A percentile compares a stretch with the other conserved stretches of the same genome.
These are phyloP conservation scores for Elaeagnus macrophylla DNA, from an alignment of 306 rosid genomes.

Conservation along the genomic window DNA sequence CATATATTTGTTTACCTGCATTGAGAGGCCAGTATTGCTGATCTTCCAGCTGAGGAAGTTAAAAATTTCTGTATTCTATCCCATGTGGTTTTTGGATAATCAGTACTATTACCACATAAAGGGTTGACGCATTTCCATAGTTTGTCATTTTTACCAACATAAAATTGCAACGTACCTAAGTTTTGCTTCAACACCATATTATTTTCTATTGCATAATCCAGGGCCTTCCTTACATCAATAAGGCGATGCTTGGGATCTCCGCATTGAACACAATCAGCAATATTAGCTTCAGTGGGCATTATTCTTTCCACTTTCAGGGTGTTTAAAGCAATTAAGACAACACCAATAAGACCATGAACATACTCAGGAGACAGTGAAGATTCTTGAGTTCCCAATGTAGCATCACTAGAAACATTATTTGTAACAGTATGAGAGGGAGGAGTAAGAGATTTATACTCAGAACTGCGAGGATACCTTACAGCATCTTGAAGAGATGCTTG, in stretches of 20 bases:
- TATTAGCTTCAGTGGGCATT: constrained; percentile 61
- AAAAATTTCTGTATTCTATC: constrained; percentile 42
- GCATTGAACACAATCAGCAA: constrained; percentile 50
- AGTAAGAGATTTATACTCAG: constrained; percentile 27
- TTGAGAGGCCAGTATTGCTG: constrained; percentile 43
- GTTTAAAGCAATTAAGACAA: constrained; percentile 48
- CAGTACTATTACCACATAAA: constrained; percentile 34
- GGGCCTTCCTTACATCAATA: constrained; percentile 56
- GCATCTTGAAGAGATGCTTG: constrained; percentile 33
- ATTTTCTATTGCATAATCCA: constrained; percentile 52
- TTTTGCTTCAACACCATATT: constrained; percentile 39
- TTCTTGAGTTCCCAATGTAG: constrained; percentile 70
- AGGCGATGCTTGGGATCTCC: constrained; percentile 52
- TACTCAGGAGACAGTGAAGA: constrained; percentile 61
- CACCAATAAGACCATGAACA: constrained; percentile 54
- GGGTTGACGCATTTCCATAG: constrained; percentile 69
- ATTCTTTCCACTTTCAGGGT: constrained; percentile 56
- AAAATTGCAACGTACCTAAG: constrained; percentile 42
- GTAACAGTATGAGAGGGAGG: constrained; percentile 24
- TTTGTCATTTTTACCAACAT: constrained; percentile 41
- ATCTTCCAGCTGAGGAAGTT: constrained; percentile 45
- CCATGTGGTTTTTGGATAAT: constrained; percentile 43
- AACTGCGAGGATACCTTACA: constrained; percentile 34
- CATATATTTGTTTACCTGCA: constrained; percentile 46
- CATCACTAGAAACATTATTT: constrained; percentile 40